Conservation (phyloP, 176 grass and related monocot species). For the Thalia dealbata region DNA sequence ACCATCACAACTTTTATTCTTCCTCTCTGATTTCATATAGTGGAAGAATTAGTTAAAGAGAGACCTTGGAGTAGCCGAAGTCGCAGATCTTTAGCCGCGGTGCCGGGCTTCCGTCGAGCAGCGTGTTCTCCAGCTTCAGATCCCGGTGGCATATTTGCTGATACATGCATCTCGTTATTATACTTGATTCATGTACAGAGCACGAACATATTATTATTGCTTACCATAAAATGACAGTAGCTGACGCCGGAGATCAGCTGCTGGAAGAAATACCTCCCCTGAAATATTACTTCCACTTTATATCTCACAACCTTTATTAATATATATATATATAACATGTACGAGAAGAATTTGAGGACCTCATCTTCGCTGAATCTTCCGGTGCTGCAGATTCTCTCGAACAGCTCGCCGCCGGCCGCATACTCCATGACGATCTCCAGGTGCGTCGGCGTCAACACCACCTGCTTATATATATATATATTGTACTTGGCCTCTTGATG, state of each 20-base stretch:
- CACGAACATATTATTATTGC: not conserved
- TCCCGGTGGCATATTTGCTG: slow-evolving; percentile 98
- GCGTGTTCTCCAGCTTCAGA: slow-evolving; percentile 89
- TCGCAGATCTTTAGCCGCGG: slow-evolving; percentile 92
- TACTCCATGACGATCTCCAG: slow-evolving; percentile 95
- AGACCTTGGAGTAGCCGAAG: slow-evolving; percentile 93
- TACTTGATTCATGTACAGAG: too few species aligned
- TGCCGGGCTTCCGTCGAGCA: slow-evolving; percentile 77
- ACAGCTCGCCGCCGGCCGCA: slow-evolving; percentile 78
- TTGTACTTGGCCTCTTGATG: too few species aligned
- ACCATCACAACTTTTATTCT: too few species aligned
- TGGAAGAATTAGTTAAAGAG: too few species aligned
- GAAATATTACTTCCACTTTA: too few species aligned
- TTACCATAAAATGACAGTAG: slow-evolving; percentile 84
- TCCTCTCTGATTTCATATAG: too few species aligned
- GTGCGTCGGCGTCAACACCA: slow-evolving; percentile 72
- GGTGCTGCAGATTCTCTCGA: slow-evolving; percentile 75
- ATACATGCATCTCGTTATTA: not conserved
- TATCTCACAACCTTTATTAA: too few species aligned
- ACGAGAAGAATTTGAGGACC: slow-evolving; percentile 20
- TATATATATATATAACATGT: too few species aligned
- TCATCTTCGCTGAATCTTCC: slow-evolving; percentile 89
- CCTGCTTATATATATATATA: slow-evolving; percentile 38
- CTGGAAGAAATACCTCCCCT: slow-evolving; percentile 18
- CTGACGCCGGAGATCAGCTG: slow-evolving; percentile 91